These are phyloP conservation scores for Trichoderma parareesei DNA, from an alignment of 495 filamentous ascomycete genomes.

Conservation along the genomic window DNA sequence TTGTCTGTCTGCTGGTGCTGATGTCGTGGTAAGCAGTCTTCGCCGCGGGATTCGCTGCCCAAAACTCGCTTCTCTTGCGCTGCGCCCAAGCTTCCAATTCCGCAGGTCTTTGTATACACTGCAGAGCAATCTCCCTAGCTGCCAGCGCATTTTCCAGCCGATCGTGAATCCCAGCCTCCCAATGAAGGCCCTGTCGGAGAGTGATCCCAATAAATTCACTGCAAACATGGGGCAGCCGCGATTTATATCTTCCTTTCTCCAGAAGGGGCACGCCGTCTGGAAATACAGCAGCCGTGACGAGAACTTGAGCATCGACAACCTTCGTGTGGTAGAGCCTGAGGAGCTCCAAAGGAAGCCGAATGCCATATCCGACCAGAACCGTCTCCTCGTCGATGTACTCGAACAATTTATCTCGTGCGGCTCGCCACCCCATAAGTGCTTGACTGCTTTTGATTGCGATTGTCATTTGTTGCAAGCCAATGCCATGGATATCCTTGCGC, in stretches of 20 bases:
- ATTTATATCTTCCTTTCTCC: not conserved
- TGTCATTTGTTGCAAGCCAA: too few relatives aligned
- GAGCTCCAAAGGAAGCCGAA: not conserved
- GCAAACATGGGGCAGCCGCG: not conserved
- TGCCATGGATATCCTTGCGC: too few relatives aligned
- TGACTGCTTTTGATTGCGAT: not conserved
- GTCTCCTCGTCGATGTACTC: not conserved
- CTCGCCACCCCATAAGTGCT: not conserved
- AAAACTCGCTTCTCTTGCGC: not conserved
- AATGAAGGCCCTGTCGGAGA: not conserved
- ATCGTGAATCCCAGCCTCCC: not conserved
- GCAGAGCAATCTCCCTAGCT: not conserved
- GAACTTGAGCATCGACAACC: not conserved
- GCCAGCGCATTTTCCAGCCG: not conserved
- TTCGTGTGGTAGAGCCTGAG: not conserved
- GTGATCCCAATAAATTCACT: not conserved
- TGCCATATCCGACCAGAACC: not conserved
- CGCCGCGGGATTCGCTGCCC: not conserved
- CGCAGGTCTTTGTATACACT: not conserved
- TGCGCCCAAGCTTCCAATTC: not conserved
- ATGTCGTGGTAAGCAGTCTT: not conserved
- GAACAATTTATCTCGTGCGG: not conserved
- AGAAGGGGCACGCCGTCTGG: too few relatives aligned
- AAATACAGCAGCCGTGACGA: not conserved
- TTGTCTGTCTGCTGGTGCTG: not conserved